phyloP scores from a whole-genome alignment of 129 eudicot species.

The Apium graveolens region DNA sequence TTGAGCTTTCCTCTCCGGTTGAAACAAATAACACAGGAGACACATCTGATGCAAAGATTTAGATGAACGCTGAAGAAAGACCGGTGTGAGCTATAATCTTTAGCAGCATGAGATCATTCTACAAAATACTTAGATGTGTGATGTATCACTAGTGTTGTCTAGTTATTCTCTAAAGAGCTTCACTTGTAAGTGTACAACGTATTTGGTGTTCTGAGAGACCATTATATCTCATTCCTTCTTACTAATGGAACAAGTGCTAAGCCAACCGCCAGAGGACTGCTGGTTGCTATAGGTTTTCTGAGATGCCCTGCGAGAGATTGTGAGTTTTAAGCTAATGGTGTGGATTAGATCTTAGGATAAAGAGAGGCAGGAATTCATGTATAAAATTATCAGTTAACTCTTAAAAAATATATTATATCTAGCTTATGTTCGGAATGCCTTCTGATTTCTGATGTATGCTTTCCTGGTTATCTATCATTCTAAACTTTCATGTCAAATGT shows the following conservation, averaged over 20 bases:
- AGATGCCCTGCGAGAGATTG: conserved; percentile 30
- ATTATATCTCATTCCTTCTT: conserved; percentile 11
- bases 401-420: neutral
- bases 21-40: conserved; percentile 38
- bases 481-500: neutral
- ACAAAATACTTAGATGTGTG: neutral
- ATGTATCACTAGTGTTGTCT: conserved; percentile 10
- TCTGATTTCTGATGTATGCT: neutral
- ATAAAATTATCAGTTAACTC: conserved; percentile 15
- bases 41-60: conserved; percentile 45
- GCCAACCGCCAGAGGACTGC: conserved; percentile 18
- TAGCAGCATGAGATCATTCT: conserved; percentile 15
- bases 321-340: conserved; percentile 32
- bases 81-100: conserved; percentile 7
- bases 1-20: conserved; percentile 46
- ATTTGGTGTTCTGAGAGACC: conserved; percentile 32
- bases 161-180: conserved; percentile 17
- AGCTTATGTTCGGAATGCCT: neutral
- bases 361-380: conserved; percentile 18
- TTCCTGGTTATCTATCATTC: neutral
- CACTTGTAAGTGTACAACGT: conserved; percentile 30
- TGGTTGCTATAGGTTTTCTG: conserved; percentile 31
- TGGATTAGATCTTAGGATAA: conserved; percentile 21
- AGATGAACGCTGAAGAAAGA: conserved; percentile 26
- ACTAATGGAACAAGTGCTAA: conserved; percentile 25